Percentiles rank a stretch among this genome's conserved stretches.
These are phyloP conservation scores for Aspergillus melleus DNA, from an alignment of 2,329 filamentous ascomycete genomes.

Conservation along the genomic window DNA sequence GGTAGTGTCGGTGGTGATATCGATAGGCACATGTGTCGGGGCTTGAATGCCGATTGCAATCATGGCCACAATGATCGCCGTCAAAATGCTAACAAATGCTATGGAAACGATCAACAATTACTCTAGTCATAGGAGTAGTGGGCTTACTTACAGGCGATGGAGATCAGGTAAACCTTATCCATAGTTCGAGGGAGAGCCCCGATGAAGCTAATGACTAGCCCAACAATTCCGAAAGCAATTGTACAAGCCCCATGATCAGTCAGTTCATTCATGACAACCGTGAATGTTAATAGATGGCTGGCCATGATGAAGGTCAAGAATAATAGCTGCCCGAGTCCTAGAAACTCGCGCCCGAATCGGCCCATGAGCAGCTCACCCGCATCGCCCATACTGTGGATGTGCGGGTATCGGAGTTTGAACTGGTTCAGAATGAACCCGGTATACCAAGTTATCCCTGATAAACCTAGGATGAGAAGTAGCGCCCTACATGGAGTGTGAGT, in stretches of 20 bases:
- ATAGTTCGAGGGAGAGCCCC: conserved; percentile 63
- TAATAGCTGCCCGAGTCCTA: conserved; percentile 61
- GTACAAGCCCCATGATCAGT: conserved; percentile 63
- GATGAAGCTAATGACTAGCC: conserved; percentile 58
- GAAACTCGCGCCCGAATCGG: conserved; percentile 59
- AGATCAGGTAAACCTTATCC: conserved; percentile 61
- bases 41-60: conserved; percentile 60
- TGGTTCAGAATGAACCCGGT: conserved; percentile 61
- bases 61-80: conserved; percentile 66
- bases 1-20: conserved; percentile 39
- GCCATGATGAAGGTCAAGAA: conserved; percentile 68
- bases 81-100: conserved; percentile 63
- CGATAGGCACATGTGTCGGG: conserved; percentile 37
- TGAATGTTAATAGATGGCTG: conserved; percentile 70
- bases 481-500: conserved; percentile 34
- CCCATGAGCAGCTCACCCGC: conserved; percentile 65
- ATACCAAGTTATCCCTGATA: conserved; percentile 59
- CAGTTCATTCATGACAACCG: conserved; percentile 65
- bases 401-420: conserved; percentile 57
- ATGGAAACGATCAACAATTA: neutral
- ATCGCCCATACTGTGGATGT: conserved; percentile 67
- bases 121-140: neutral
- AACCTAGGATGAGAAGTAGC: conserved; percentile 52
- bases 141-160: conserved; percentile 52
- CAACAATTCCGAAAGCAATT: conserved; percentile 62